Evolutionary conservation across 495 filamentous ascomycete genomes (phyloP).

Genomic region (Penicillium coprophilum): DNA sequence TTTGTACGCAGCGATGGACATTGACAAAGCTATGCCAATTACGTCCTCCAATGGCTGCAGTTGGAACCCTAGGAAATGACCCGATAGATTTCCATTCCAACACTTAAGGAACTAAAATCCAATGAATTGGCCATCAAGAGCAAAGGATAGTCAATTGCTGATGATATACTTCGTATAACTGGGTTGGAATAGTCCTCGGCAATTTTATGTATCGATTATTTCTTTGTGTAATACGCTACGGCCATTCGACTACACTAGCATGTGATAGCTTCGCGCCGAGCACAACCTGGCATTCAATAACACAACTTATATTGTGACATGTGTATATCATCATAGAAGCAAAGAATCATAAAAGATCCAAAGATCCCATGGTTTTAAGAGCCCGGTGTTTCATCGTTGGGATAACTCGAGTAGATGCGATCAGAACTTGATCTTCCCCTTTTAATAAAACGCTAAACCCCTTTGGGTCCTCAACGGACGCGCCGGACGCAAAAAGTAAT

Average conservation of each 20-base stretch:
- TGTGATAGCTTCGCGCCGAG: conserved; percentile 5
- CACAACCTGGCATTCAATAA: background rate
- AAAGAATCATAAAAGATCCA: background rate
- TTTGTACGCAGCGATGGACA: background rate
- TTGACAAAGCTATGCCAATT: too few species aligned
- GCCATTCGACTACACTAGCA: background rate
- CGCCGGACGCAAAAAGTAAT: conserved; percentile 33
- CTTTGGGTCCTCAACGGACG: conserved; percentile 31
- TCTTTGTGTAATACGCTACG: conserved; percentile 3
- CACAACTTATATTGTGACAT: background rate
- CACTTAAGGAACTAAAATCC: background rate
- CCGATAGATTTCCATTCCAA: background rate
- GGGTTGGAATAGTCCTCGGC: background rate
- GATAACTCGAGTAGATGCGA: conserved; percentile 2
- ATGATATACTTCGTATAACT: background rate
- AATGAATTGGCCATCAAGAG: background rate
- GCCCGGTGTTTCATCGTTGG: background rate
- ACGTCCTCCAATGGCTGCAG: background rate
- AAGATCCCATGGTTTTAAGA: too few species aligned
- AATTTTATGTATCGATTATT: background rate
- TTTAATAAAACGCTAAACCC: conserved; percentile 35
- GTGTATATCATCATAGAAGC: background rate
- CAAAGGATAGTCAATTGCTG: background rate
- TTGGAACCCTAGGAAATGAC: background rate
- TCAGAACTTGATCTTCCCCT: conserved; percentile 28